phyloP scores from a whole-genome alignment of 768 basidiomycete genomes.

The Russula sp. region DNA sequence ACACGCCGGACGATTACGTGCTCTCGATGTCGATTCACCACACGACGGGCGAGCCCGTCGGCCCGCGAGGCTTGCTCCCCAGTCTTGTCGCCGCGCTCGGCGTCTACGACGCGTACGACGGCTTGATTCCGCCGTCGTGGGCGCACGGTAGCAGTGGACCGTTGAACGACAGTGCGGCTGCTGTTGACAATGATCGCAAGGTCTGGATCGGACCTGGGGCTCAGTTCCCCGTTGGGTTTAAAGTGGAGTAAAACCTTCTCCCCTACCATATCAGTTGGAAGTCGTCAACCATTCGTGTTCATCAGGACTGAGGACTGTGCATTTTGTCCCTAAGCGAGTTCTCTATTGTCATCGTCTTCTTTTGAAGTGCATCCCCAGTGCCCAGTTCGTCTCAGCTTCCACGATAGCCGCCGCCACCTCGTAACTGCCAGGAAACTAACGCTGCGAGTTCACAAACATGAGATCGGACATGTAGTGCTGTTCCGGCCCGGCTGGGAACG shows the following conservation, averaged over 20 bases:
- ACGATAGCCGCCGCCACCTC: too few species aligned
- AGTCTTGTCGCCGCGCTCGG: neutral
- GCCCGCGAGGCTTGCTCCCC: neutral
- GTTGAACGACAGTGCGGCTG: neutral
- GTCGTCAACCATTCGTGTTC: too few species aligned
- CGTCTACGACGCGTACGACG: constrained; percentile 1
- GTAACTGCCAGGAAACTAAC: too few species aligned
- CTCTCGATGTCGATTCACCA: neutral
- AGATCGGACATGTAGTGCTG: too few species aligned
- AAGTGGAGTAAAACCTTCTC: neutral
- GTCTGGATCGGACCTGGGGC: neutral
- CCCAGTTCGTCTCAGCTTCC: too few species aligned
- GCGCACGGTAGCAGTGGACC: neutral
- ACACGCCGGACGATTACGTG: constrained; percentile 6
- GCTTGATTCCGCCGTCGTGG: constrained; percentile 5
- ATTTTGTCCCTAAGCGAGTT: too few species aligned
- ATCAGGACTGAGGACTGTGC: too few species aligned
- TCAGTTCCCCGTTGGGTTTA: neutral
- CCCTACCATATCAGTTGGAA: too few species aligned
- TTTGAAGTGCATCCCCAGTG: too few species aligned
- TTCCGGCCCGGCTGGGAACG: too few species aligned
- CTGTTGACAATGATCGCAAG: neutral
- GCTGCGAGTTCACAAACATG: too few species aligned
- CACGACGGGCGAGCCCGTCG: neutral
- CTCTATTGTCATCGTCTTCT: too few species aligned